Evolutionary conservation across 1,284 basidiomycete genomes (phyloP).

Genomic region (Ustilago loliicola): DNA sequence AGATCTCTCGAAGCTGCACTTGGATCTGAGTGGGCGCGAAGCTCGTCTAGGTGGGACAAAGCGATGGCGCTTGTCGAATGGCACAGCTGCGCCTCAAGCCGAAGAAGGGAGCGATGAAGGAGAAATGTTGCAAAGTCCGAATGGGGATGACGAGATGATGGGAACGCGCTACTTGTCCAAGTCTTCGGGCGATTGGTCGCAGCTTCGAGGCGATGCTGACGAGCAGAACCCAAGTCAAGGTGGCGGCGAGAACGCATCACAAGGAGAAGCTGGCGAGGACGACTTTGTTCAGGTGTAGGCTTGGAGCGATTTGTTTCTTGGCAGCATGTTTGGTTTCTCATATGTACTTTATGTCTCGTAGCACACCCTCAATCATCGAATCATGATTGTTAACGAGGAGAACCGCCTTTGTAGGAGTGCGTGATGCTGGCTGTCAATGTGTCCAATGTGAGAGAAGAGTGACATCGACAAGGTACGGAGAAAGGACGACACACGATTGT

Average conservation of each 20-base stretch:
- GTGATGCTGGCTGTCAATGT: no score
- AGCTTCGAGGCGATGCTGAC: conserved; percentile 15
- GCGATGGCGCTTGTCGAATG: conserved; percentile 33
- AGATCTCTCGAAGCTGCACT: conserved; percentile 26
- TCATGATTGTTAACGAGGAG: no score
- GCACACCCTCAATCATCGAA: background rate
- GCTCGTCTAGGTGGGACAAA: conserved; percentile 9
- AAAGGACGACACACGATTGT: background rate
- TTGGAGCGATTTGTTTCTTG: background rate
- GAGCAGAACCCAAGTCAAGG: background rate
- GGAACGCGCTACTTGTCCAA: conserved; percentile 20
- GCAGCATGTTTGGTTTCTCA: background rate
- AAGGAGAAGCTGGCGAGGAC: conserved; percentile 25
- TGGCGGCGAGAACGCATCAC: background rate
- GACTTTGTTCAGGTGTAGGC: conserved; percentile 45
- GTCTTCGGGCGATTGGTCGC: conserved; percentile 49
- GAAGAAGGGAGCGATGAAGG: conserved; percentile 12
- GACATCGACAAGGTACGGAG: no score
- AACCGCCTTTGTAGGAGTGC: no score
- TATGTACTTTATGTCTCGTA: background rate
- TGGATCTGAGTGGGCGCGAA: conserved; percentile 13
- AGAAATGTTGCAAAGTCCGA: conserved; percentile 24
- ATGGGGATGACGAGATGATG: conserved; percentile 39
- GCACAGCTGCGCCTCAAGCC: conserved; percentile 8
- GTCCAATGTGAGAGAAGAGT: no score